Conservation (phyloP, 768 basidiomycete species). For the Phlegmacium glaucopus region DNA sequence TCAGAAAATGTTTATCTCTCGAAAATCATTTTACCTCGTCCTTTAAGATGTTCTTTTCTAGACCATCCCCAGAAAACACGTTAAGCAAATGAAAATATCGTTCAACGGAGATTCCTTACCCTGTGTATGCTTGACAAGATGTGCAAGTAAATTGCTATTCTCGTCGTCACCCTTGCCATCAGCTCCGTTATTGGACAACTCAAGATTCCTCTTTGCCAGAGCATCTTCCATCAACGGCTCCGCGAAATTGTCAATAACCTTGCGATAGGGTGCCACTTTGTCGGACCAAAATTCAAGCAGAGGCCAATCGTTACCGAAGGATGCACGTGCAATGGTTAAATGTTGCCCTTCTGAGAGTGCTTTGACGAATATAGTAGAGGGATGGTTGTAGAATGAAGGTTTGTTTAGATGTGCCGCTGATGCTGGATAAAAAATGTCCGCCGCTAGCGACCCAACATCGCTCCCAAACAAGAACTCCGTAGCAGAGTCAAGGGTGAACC, state of each 20-base stretch:
- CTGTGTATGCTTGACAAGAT: slow-evolving; percentile 49
- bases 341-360: slow-evolving; percentile 48
- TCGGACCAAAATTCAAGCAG: slow-evolving; percentile 49
- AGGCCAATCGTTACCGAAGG: slow-evolving; percentile 31
- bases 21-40: slow-evolving; percentile 2
- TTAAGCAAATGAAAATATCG: not conserved
- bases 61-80: too few species aligned
- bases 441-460: too few species aligned
- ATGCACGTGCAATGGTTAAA: slow-evolving; percentile 30
- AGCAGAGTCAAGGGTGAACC: too few species aligned
- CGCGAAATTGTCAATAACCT: slow-evolving; percentile 44
- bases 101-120: slow-evolving; percentile 25
- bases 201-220: too few species aligned
- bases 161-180: too few species aligned
- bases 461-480: too few species aligned
- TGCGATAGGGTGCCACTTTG: slow-evolving; percentile 37
- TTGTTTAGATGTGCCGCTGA: too few species aligned
- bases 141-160: too few species aligned
- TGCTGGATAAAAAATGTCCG: too few species aligned
- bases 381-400: too few species aligned
- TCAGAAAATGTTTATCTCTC: not conserved
- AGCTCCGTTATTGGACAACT: too few species aligned
- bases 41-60: too few species aligned
- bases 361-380: slow-evolving; percentile 41
- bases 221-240: slow-evolving; percentile 47